A percentile compares a stretch with the other conserved stretches of the same genome.
Evolutionary conservation across 148 eudicot species (phyloP).

Genomic region (Fagopyrum tataricum): DNA sequence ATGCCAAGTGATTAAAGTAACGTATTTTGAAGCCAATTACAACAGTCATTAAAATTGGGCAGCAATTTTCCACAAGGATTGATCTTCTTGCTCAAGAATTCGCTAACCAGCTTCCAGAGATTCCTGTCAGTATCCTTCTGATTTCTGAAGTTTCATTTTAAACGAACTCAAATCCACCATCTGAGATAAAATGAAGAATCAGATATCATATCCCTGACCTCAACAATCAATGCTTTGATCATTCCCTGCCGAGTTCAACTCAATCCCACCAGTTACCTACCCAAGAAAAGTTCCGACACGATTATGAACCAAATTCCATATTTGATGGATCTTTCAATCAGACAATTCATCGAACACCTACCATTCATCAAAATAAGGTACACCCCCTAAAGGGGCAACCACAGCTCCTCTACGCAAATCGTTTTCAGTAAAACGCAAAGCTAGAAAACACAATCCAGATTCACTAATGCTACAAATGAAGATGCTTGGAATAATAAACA

Average conservation of each 20-base stretch:
- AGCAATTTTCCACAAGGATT: constrained; percentile 95
- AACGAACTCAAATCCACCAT: too few species aligned
- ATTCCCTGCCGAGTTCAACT: too few species aligned
- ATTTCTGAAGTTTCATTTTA: not conserved
- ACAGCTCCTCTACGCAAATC: not conserved
- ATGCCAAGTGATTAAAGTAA: constrained; percentile 94
- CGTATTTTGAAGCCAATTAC: constrained; percentile 89
- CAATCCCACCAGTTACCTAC: too few species aligned
- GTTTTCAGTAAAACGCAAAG: not conserved
- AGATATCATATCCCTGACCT: too few species aligned
- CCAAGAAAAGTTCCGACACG: not conserved
- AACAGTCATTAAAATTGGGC: constrained; percentile 91
- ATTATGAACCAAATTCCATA: not conserved
- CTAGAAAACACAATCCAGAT: not conserved
- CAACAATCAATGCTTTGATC: too few species aligned
- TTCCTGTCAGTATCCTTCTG: constrained; percentile 51
- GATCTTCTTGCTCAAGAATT: constrained; percentile 98
- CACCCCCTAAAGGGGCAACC: not conserved
- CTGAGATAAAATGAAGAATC: too few species aligned
- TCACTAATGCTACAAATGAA: not conserved
- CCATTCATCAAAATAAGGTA: not conserved
- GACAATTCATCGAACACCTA: constrained; percentile 8
- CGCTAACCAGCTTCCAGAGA: constrained; percentile 93
- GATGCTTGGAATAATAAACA: not conserved
- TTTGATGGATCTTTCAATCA: not conserved